These are phyloP conservation scores for Falciphora oryzae DNA, from an alignment of 2,329 filamentous ascomycete species.

Conservation along the genomic window DNA sequence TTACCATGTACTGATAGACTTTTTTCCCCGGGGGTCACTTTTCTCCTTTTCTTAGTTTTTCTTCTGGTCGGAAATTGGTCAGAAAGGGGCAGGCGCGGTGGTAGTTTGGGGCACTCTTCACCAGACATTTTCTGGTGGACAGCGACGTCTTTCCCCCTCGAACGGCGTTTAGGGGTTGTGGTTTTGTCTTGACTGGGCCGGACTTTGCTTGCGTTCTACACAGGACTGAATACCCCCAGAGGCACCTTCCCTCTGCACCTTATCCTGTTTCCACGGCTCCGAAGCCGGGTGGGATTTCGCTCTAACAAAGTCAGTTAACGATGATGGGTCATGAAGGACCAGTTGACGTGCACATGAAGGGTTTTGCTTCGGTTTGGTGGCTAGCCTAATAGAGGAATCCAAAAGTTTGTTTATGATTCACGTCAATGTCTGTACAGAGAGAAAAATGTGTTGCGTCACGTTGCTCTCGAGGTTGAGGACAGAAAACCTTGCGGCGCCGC, in stretches of 20 bases:
- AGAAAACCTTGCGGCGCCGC: too few species aligned
- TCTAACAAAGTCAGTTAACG: neutral
- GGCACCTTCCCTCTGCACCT: slow-evolving; percentile 4
- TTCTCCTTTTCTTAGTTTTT: slow-evolving; percentile 15
- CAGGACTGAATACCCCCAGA: slow-evolving; percentile 10
- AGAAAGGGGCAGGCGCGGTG: neutral
- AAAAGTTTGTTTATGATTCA: neutral
- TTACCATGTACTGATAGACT: slow-evolving; percentile 28
- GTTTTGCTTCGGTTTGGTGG: neutral
- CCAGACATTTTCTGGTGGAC: neutral
- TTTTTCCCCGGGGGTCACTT: slow-evolving; percentile 3
- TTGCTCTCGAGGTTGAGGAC: neutral
- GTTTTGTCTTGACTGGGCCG: slow-evolving; percentile 7
- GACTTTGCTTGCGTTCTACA: slow-evolving; percentile 8
- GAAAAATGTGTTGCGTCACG: neutral
- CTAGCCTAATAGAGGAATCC: slow-evolving; percentile 1
- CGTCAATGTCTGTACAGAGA: neutral
- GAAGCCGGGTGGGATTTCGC: neutral
- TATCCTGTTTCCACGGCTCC: slow-evolving; percentile 1
- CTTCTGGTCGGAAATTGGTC: slow-evolving; percentile 11
- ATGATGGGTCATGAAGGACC: neutral
- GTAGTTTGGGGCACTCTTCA: neutral
- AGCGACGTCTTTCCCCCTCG: slow-evolving; percentile 1
- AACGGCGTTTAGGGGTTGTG: slow-evolving; percentile 11
- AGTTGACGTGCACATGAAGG: neutral